Conservation (phyloP, 163 green algal genomes). For the Chlorella variabilis region DNA sequence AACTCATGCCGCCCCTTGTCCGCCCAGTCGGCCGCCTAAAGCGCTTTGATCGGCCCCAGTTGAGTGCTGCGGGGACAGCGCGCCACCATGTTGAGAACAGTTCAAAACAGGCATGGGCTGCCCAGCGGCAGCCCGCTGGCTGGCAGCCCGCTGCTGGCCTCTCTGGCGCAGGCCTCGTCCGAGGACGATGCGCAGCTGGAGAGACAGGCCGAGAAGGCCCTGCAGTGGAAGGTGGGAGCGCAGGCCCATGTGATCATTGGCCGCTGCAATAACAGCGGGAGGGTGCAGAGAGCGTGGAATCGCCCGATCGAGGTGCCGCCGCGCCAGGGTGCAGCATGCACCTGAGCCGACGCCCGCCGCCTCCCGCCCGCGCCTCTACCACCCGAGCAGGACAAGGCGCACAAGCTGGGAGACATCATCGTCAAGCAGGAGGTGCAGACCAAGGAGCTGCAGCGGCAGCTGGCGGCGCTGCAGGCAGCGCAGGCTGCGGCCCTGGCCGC, state of each 20-base stretch:
- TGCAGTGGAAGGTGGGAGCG: not conserved
- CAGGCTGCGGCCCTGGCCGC: conserved; percentile 8
- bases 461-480: not conserved
- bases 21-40: not conserved
- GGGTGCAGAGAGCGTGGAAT: no score
- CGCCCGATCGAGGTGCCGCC: no score
- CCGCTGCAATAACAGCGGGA: no score
- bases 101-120: not conserved
- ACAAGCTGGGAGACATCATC: conserved; percentile 37
- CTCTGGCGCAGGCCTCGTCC: not conserved
- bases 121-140: not conserved
- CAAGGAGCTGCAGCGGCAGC: conserved; percentile 21
- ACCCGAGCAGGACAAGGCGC: conserved; percentile 22
- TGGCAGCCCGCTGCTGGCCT: not conserved
- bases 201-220: not conserved
- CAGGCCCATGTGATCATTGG: not conserved
- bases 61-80: no score
- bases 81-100: not conserved
- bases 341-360: not conserved
- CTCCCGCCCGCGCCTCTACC: not conserved
- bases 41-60: no score
- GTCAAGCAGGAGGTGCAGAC: conserved; percentile 16
- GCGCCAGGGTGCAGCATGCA: not conserved
- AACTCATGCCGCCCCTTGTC: not conserved
- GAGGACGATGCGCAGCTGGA: not conserved